Base-by-base conservation (phyloP, 768 basidiomycete species). In the Cyclocybe aegerita region DNA sequence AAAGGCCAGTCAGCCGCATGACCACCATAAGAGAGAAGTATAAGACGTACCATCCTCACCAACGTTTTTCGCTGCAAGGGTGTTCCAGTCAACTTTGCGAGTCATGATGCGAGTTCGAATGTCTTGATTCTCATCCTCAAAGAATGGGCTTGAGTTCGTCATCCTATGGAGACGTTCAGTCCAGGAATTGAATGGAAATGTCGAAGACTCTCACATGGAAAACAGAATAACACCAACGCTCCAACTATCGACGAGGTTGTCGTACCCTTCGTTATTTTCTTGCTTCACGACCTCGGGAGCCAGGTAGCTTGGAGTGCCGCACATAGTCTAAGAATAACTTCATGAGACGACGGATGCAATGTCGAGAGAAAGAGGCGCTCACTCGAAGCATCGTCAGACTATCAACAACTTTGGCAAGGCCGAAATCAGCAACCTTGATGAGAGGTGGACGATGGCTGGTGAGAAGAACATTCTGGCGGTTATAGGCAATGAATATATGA, bases 341-440 rank as follows among this genome's bases (percentile, higher is more conserved):
- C 32, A 31, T 33, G 15, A 17, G 30, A 58, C 38, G 64, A 39
- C 23, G 43, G 15, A 12, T 23, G 39, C 14, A 17, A 34, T 14
- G 9, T 10, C 15, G 10, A 48, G 45, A 12, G 9, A 35, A 35
- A 43, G 11, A 16, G 14, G 36, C 36, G 4, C 82, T 11, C 55
- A 92, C 91, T 56, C 78, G 78, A 9, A 93, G 69, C 79, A 88
- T 86, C 0, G 89, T 92, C 57, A 82, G 64, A 55, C 82, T 85
- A 55, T 91, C 85, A 16, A 91, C 83, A n/a, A 88, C 83, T 65
- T 98, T 99, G 1, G 96, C 95, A 6, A 98, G 80, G 3, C 96
- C 96, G 63, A 97, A 99, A 67, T 98, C 96, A 2, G 96, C 95
- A 11, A 98, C 86, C 63, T 98, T 98, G 58, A 91, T 83, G 1